A percentile compares a stretch with the other conserved stretches of the same genome.
phyloP scores from a whole-genome alignment of 139 green algal species.

The Tetratostichococcus sp. region DNA sequence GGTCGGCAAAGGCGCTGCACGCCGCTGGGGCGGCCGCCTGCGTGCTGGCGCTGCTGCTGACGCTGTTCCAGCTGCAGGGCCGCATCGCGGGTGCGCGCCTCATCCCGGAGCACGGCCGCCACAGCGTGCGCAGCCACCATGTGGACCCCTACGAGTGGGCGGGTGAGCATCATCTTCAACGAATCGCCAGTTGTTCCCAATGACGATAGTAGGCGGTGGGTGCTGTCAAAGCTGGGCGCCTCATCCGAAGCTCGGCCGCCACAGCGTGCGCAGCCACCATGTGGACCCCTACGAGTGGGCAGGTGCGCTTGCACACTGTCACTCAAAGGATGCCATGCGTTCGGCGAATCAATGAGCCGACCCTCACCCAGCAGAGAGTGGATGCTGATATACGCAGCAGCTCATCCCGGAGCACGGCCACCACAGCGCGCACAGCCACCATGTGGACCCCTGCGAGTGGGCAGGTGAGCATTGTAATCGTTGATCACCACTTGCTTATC shows the following conservation, averaged over 20 bases:
- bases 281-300: constrained; percentile 27
- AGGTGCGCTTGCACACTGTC: too few species aligned
- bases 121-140: neutral
- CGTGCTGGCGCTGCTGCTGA: constrained; percentile 12
- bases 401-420: constrained; percentile 4
- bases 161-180: constrained; percentile 10
- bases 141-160: constrained; percentile 25
- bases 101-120: constrained; percentile 2
- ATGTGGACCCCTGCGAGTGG: constrained; percentile 25
- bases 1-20: constrained; percentile 3
- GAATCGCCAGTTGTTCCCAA: too few species aligned
- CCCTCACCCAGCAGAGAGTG: too few species aligned
- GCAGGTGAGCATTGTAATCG: constrained; percentile 8
- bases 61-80: constrained; percentile 24
- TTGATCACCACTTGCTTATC: too few species aligned
- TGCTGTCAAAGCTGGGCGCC: too few species aligned
- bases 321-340: too few species aligned
- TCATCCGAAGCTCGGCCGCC: constrained; percentile 2
- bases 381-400: too few species aligned
- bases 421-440: neutral
- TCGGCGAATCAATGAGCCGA: too few species aligned
- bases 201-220: too few species aligned
- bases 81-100: constrained; percentile 13
- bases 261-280: neutral
- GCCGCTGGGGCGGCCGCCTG: neutral